Evolutionary conservation across 345 rosid species (phyloP).

Genomic region (Eucalyptus cloeziana): DNA sequence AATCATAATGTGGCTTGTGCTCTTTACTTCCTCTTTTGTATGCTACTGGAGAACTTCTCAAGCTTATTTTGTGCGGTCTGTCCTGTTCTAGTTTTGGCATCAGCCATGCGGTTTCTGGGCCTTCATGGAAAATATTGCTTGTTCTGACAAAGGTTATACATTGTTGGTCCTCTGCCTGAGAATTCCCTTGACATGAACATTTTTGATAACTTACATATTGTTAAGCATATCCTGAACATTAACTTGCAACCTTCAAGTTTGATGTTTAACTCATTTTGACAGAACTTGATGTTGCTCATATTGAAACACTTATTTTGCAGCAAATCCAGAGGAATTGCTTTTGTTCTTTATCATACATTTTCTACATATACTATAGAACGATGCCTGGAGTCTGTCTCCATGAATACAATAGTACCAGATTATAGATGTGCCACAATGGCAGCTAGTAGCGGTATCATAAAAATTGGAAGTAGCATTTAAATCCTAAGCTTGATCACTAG

Average conservation of each 20-base stretch:
- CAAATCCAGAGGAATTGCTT: background rate
- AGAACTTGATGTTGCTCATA: background rate
- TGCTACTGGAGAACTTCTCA: background rate
- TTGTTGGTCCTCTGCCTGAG: slow-evolving; percentile 7
- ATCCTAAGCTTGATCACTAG: background rate
- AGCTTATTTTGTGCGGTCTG: slow-evolving; percentile 26
- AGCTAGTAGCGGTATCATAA: background rate
- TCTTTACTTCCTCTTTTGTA: background rate
- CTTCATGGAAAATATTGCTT: slow-evolving; percentile 17
- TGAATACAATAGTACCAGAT: background rate
- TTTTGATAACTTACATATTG: background rate
- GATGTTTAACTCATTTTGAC: background rate
- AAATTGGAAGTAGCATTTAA: background rate
- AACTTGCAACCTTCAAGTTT: background rate
- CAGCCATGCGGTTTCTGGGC: slow-evolving; percentile 25
- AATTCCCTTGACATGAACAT: background rate
- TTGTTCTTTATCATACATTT: background rate
- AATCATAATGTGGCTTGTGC: background rate
- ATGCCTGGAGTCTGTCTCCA: background rate
- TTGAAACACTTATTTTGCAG: background rate
- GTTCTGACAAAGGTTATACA: slow-evolving; percentile 21
- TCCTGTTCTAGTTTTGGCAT: slow-evolving; percentile 21
- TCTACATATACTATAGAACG: background rate
- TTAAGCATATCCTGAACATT: background rate
- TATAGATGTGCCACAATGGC: background rate